Evolutionary conservation across 805 yeast genomes (phyloP).

Genomic region (Grigorovia transvaalensis): DNA sequence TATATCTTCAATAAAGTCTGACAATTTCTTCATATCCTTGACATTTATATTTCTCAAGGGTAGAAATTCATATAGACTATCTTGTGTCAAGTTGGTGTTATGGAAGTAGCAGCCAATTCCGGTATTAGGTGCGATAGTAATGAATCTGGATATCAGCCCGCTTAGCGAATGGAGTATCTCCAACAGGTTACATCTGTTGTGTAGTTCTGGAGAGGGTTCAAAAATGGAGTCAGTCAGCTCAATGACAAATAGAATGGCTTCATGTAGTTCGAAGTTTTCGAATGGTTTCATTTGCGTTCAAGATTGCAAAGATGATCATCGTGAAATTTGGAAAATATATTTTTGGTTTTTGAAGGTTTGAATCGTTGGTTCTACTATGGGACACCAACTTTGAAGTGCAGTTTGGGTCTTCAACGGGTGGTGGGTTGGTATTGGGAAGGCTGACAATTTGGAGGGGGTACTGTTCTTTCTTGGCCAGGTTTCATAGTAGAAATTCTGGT

Average conservation of each 20-base stretch:
- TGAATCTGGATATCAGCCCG: constrained; percentile 54
- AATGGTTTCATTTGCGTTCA: not conserved
- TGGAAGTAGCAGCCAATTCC: constrained; percentile 66
- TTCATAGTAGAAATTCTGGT: too few species aligned
- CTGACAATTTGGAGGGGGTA: too few species aligned
- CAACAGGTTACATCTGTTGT: constrained; percentile 34
- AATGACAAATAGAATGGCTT: constrained; percentile 53
- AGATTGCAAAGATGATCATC: not conserved
- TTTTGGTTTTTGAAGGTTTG: too few species aligned
- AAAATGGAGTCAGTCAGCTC: constrained; percentile 44
- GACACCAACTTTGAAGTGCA: too few species aligned
- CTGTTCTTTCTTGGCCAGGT: too few species aligned
- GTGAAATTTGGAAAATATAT: too few species aligned
- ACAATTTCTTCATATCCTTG: constrained; percentile 45
- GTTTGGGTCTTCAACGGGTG: too few species aligned
- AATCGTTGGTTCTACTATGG: too few species aligned
- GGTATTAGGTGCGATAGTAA: constrained; percentile 54
- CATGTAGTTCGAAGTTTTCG: constrained; percentile 38
- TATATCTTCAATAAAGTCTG: constrained; percentile 40
- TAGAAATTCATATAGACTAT: constrained; percentile 42
- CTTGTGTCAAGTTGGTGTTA: constrained; percentile 27
- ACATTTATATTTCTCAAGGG: constrained; percentile 45
- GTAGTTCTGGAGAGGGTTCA: constrained; percentile 25
- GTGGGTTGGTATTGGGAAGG: too few species aligned
- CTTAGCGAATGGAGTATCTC: constrained; percentile 48